Evolutionary conservation across 352 stramenopile species (phyloP).

Genomic region (Peronospora farinosa): DNA sequence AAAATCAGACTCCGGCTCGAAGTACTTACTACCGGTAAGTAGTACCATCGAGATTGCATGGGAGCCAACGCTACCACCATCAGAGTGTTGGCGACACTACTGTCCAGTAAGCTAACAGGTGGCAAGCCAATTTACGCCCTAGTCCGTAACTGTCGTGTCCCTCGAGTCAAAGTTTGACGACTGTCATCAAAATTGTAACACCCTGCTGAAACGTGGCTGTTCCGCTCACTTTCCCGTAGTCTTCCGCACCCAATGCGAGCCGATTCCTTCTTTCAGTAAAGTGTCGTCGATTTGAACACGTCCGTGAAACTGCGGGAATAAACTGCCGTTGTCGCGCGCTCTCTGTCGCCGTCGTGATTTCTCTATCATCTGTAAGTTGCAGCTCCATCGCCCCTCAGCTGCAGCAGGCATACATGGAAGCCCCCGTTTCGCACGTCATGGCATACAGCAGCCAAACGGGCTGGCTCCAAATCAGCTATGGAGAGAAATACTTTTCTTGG

Average conservation of each 20-base stretch:
- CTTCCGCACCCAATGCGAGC: background rate
- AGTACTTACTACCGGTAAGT: no score
- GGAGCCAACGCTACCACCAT: no score
- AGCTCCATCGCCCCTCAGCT: conserved; percentile 4
- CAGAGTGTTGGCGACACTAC: no score
- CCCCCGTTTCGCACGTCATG: conserved; percentile 31
- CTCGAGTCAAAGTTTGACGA: background rate
- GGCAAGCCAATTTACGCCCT: no score
- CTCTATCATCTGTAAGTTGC: background rate
- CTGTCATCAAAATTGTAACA: conserved; percentile 5
- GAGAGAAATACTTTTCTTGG: conserved; percentile 6
- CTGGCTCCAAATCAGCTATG: conserved; percentile 28
- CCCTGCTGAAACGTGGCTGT: conserved; percentile 10
- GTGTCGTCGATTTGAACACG: conserved; percentile 1
- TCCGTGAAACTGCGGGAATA: conserved; percentile 9
- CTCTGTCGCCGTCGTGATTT: conserved; percentile 1
- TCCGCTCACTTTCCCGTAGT: conserved; percentile 9
- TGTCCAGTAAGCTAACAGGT: no score
- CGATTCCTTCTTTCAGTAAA: background rate
- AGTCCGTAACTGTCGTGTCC: no score
- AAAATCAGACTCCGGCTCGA: no score
- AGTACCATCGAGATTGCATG: no score
- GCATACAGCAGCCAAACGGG: conserved; percentile 18
- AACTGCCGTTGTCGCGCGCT: background rate
- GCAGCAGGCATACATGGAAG: conserved; percentile 13